Conservation (phyloP, 805 yeast genomes). For the Candida qinlingensis region DNA sequence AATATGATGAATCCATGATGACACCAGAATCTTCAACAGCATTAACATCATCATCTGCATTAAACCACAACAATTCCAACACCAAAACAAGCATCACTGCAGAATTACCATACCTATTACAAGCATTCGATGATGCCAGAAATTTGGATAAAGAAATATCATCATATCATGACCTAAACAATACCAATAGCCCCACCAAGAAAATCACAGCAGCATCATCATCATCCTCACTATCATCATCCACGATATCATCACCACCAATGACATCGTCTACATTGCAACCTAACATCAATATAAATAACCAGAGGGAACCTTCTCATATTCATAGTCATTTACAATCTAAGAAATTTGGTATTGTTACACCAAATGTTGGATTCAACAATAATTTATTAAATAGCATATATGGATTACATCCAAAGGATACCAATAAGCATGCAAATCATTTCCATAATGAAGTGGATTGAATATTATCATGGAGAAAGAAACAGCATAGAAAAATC, state of each 20-base stretch:
- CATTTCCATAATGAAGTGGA: constrained; percentile 18
- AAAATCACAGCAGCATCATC: neutral
- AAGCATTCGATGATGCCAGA: constrained; percentile 61
- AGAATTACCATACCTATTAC: constrained; percentile 60
- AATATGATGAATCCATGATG: constrained; percentile 1
- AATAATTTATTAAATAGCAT: constrained; percentile 20
- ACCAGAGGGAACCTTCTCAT: constrained; percentile 8
- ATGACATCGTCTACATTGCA: neutral
- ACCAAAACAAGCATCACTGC: constrained; percentile 49
- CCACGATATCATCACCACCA: neutral
- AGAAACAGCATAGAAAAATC: neutral
- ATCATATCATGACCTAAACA: neutral
- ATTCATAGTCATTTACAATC: constrained; percentile 7
- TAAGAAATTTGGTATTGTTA: constrained; percentile 14
- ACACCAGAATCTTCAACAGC: constrained; percentile 12
- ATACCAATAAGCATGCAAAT: constrained; percentile 4
- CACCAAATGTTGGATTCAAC: constrained; percentile 19
- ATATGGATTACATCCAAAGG: constrained; percentile 31
- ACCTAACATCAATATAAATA: constrained; percentile 3
- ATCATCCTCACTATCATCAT: neutral
- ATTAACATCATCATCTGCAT: constrained; percentile 25
- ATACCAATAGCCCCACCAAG: neutral
- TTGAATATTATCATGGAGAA: neutral
- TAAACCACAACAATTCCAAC: neutral
- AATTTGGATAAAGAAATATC: constrained; percentile 48